Conservation (phyloP, 2,329 filamentous ascomycete genomes). For the Calonectria ilicicola region DNA sequence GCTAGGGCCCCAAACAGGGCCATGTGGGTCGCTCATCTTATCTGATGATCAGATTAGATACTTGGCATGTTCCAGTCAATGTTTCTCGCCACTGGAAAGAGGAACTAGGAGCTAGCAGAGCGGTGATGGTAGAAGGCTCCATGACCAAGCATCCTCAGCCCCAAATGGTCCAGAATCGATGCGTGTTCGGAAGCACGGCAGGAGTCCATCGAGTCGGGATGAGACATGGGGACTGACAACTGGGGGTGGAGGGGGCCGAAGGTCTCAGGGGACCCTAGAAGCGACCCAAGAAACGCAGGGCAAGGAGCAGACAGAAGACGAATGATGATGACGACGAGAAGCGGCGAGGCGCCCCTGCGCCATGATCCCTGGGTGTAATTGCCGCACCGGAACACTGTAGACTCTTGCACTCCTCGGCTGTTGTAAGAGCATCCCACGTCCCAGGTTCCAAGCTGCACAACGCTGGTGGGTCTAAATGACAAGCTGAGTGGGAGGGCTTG, state of each 20-base stretch:
- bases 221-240: conserved; percentile 1
- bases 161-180: not conserved
- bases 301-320: not conserved
- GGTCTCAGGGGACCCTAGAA: not conserved
- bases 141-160: not conserved
- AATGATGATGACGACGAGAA: conserved; percentile 10
- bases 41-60: conserved; percentile 61
- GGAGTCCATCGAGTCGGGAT: not conserved
- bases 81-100: conserved; percentile 4
- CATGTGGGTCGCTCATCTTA: conserved; percentile 49
- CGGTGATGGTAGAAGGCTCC: not conserved
- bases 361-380: conserved; percentile 32
- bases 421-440: conserved; percentile 2
- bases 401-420: conserved; percentile 9
- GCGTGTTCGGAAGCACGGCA: not conserved
- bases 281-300: conserved; percentile 10
- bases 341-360: conserved; percentile 23
- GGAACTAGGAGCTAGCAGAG: not conserved
- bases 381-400: conserved; percentile 31
- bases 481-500: conserved; percentile 21
- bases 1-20: not conserved
- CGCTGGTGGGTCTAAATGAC: conserved; percentile 33
- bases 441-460: conserved; percentile 22
- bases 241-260: conserved; percentile 3
- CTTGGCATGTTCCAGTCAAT: conserved; percentile 6